Evolutionary conservation across 257 asterid species (phyloP).

Genomic region (Rhazya stricta): DNA sequence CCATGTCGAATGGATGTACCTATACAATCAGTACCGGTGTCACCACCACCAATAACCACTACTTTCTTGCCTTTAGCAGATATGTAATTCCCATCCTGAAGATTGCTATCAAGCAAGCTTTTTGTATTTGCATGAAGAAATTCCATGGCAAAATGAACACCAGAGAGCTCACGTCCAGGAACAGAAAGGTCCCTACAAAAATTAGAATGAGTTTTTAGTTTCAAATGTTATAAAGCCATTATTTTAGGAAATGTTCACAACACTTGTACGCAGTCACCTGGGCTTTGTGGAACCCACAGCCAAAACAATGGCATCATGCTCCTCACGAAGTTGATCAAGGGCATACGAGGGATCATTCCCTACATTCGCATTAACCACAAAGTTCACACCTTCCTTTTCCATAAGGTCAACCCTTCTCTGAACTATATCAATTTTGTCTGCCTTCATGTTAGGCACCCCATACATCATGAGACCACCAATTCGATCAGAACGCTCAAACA

Average conservation of each 20-base stretch:
- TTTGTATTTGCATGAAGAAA: conserved; percentile 96
- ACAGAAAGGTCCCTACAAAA: conserved; percentile 87
- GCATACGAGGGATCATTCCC: conserved; percentile 73
- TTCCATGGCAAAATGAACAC: conserved; percentile 98
- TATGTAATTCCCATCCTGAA: conserved; percentile 76
- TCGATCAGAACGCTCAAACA: conserved; percentile 95
- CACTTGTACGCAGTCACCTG: conserved; percentile 42
- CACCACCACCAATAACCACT: conserved; percentile 99
- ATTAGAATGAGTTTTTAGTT: conserved; percentile 4
- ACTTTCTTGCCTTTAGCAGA: conserved; percentile 96
- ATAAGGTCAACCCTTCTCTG: conserved; percentile 92
- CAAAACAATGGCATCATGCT: conserved; percentile 78
- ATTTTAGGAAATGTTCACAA: neutral
- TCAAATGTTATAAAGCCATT: neutral
- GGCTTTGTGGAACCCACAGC: conserved; percentile 98
- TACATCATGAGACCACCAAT: conserved; percentile 99
- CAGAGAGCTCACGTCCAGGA: conserved; percentile 91
- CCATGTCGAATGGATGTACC: conserved; percentile 97
- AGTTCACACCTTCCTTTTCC: conserved; percentile 88
- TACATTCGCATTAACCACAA: conserved; percentile 76
- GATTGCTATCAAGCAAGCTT: conserved; percentile 91
- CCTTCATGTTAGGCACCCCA: conserved; percentile 98
- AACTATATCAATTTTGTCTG: conserved; percentile 80
- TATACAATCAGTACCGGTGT: conserved; percentile 95
- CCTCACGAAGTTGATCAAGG: conserved; percentile 61